Evolutionary conservation across 1,284 basidiomycete genomes (phyloP), one percentile per base, ranked within the genome.

Genomic region (Leccinum fuscescens): DNA sequence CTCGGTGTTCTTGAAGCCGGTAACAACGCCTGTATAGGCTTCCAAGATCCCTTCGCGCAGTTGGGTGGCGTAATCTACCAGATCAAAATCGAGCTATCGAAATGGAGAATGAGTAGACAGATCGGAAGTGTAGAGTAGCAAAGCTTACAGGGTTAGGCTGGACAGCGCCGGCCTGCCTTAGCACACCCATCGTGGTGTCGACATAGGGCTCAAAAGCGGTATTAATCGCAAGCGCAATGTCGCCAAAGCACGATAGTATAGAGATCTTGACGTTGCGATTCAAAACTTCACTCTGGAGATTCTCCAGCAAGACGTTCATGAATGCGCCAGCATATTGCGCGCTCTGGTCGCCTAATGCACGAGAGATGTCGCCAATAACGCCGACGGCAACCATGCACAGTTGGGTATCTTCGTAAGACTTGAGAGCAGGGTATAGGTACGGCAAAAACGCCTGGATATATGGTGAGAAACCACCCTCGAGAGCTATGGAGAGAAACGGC

Each of bases 241-340:
- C 96, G 39, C 97, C 97, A 71, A 99, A 99, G 76, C 93, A 95
- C 14, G 92, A 90, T 62, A 99, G 79, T 67, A 98, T 94, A 14
- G 92, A 90, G 49, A 98, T 96, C 83, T 99, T 99, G 72, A 98
- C 97, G 66, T 92, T 93, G 58, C 96, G 86, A 73, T 95, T 92
- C 61, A 99, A 81, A 42, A 94, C 87, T 0, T 96, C 90, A 67
- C 92, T 95, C 76, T 94, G 92, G 57, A 99, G 81, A 71, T 97
- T 94, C 75, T 96, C 92, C 46, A 98, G 83, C 22, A 99, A 81
- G 7, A 93, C 90, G 14, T 86, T 88, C 90, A 99, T 96, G 77
- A 98, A 95, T 8, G 88, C 82, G 67, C 87, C 83, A 49, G 93
- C 88, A 76, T 95, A 98, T 68, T 91, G 89, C 3, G 84, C 83